Base-by-base conservation (phyloP, 495 filamentous ascomycete species). In the Extremus antarcticus region DNA sequence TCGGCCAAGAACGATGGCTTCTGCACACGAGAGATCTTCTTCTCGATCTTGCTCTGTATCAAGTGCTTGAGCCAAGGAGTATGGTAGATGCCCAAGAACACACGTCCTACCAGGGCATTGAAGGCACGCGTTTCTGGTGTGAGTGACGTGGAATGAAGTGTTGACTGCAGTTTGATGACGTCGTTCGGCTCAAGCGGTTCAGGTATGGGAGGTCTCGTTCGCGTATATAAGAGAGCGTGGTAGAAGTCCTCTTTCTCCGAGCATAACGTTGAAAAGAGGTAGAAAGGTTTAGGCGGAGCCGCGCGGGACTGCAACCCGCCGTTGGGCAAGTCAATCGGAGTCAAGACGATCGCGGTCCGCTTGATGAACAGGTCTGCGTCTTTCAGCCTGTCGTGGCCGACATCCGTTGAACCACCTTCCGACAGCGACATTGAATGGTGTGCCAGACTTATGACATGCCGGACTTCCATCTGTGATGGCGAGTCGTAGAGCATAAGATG, bases 221-320 rank as follows among this genome's bases (percentile, higher is more conserved):
- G 88, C 57, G 90, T 92, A 56, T 85, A 79, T 16, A 98, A 76
- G 59, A 98, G 76, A 19, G 90, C 86, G 67, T 94, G 87, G 68
- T 98, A 98, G 72, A 98, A 97, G 60, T 98, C 92, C 66, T 98
- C 92, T 70, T 98, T 97, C 20, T 91, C 87, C 0, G 88, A 94
- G 62, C 86, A 84, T 58, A 94, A 94, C 49, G 95, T 88, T 0
- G 89, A 94, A 68, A 96, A 98, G 0, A 98, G 71, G 65, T 80
- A 97, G 68, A 95, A 97, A 0, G 94, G 91, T 54, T 84, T 88
- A 20, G 53, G 49, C 24, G 17, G 23, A 1, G 52, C 25, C 13
- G 46, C 11, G 11, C 22, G 3, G 1, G 15, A 35, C 13, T 46
- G 24, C 1, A 35, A 40, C 16, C 35, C 7, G 8, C 78, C 74